These are phyloP conservation scores for Penicillium dipodomyicola DNA, from an alignment of 495 filamentous ascomycete genomes.

Conservation along the genomic window DNA sequence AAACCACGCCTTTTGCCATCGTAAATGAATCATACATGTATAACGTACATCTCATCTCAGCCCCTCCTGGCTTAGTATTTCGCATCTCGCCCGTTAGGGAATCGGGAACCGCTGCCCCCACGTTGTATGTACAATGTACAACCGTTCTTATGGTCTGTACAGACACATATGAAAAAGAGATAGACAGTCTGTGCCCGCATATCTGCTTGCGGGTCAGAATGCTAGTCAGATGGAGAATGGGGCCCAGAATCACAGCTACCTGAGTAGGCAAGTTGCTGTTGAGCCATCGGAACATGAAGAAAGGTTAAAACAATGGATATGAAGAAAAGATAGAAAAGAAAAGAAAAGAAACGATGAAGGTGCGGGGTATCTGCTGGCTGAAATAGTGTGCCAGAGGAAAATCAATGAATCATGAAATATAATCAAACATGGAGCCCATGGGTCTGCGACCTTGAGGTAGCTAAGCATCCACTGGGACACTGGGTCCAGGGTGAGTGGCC, in stretches of 20 bases:
- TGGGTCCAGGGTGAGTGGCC: conserved; percentile 25
- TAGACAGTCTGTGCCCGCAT: not conserved
- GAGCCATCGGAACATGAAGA: not conserved
- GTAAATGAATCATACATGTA: conserved; percentile 5
- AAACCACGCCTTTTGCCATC: not conserved
- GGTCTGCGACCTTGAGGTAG: not conserved
- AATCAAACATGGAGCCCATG: conserved; percentile 8
- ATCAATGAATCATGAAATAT: conserved; percentile 34
- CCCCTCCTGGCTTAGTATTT: not conserved
- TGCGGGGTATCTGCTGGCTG: conserved; percentile 29
- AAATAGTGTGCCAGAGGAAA: conserved; percentile 26
- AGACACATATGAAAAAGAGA: not conserved
- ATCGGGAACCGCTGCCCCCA: not conserved
- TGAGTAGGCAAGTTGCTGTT: not conserved
- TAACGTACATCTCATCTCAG: not conserved
- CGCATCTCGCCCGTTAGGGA: not conserved
- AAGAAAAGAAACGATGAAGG: conserved; percentile 13
- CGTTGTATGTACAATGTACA: conserved; percentile 1
- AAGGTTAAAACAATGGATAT: conserved; percentile 5
- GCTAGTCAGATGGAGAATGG: not conserved
- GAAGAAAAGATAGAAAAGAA: conserved; percentile 7
- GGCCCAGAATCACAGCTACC: not conserved
- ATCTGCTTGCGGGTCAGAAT: not conserved
- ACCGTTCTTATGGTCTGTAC: not conserved
- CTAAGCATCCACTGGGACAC: conserved; percentile 42